Evolutionary conservation across 192 early-diverging fungal species (phyloP).

Genomic region (Backusella mclennaniae): DNA sequence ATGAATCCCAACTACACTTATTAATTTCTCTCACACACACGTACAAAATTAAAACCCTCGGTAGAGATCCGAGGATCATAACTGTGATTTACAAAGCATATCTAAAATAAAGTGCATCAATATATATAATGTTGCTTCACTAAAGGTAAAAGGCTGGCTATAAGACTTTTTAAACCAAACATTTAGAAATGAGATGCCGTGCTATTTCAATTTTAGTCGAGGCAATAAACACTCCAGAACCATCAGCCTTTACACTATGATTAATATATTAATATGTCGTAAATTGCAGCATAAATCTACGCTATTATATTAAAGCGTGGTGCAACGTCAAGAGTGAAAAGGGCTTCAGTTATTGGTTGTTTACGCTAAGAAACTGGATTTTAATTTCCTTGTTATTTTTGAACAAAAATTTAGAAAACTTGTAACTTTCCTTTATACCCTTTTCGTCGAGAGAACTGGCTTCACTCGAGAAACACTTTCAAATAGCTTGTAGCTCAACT

Average conservation of each 20-base stretch:
- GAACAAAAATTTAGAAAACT: neutral
- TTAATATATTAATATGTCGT: neutral
- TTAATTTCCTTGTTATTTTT: neutral
- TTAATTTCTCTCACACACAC: neutral
- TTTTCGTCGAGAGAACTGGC: neutral
- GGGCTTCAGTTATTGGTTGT: neutral
- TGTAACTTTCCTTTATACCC: neutral
- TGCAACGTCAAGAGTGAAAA: neutral
- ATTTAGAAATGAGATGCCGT: neutral
- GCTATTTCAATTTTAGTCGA: neutral
- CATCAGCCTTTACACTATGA: neutral
- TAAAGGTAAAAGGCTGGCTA: neutral
- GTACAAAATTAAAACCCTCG: neutral
- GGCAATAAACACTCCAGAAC: neutral
- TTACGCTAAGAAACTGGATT: neutral
- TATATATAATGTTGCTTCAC: neutral
- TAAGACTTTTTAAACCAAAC: neutral
- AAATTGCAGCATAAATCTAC: neutral
- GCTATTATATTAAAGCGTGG: neutral
- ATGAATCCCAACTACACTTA: too few relatives aligned
- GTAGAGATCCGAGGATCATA: neutral
- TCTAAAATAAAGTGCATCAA: neutral
- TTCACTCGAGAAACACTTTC: neutral
- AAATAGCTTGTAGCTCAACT: neutral
- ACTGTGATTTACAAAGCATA: neutral